Evolutionary conservation across 257 asterid genomes (phyloP).

Genomic region (Dorcoceras hygrometricum): DNA sequence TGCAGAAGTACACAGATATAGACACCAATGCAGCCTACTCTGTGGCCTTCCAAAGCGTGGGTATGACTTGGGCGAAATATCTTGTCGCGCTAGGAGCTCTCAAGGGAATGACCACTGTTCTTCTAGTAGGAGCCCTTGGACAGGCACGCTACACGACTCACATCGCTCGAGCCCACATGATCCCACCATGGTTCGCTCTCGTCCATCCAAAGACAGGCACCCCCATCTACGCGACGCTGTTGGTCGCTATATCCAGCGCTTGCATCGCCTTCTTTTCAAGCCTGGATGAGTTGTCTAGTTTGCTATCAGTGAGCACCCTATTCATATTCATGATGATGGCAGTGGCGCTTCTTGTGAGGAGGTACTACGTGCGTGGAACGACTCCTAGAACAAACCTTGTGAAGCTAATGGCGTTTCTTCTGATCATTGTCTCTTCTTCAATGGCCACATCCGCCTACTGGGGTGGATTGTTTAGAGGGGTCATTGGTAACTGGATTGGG

Average conservation of each 20-base stretch:
- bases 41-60: conserved; percentile 53
- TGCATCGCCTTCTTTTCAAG: conserved; percentile 49
- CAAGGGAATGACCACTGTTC: conserved; percentile 62
- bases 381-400: conserved; percentile 34
- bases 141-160: conserved; percentile 62
- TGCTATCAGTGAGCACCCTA: conserved; percentile 47
- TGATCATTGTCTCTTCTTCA: conserved; percentile 45
- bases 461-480: conserved; percentile 42
- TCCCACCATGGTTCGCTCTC: conserved; percentile 61
- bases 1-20: conserved; percentile 48
- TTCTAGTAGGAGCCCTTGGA: conserved; percentile 52
- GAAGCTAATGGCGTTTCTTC: conserved; percentile 30
- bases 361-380: conserved; percentile 42
- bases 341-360: conserved; percentile 51
- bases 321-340: conserved; percentile 63
- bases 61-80: conserved; percentile 62
- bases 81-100: conserved; percentile 57
- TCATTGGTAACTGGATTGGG: conserved; percentile 33
- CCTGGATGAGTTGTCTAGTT: conserved; percentile 40
- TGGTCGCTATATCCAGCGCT: conserved; percentile 42
- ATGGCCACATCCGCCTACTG: conserved; percentile 56
- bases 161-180: conserved; percentile 59
- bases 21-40: conserved; percentile 53
- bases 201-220: conserved; percentile 63
- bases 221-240: conserved; percentile 56